Conservation (phyloP, 768 basidiomycete species). For the Collybia sordida region DNA sequence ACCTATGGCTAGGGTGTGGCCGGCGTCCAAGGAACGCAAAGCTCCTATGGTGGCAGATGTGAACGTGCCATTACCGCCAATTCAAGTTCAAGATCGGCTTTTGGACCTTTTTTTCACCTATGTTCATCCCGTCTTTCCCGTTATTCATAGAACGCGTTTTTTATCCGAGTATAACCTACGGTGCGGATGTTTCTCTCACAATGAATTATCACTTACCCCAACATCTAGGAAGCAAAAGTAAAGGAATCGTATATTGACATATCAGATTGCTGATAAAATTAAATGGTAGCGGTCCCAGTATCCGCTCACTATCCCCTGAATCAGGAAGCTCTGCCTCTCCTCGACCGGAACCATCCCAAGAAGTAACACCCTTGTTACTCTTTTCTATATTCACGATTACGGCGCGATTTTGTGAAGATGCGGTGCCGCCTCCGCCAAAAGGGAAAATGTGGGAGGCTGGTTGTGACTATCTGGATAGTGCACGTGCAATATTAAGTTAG, state of each 20-base stretch:
- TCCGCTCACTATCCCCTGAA: slow-evolving; percentile 25
- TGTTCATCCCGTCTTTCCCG: slow-evolving; percentile 81
- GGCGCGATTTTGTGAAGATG: slow-evolving; percentile 64
- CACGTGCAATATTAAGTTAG: slow-evolving; percentile 64
- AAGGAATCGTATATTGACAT: not conserved
- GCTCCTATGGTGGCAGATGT: slow-evolving; percentile 43
- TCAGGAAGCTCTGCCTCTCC: slow-evolving; percentile 28
- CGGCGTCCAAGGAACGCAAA: slow-evolving; percentile 47
- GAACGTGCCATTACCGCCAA: slow-evolving; percentile 56
- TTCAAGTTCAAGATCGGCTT: slow-evolving; percentile 63
- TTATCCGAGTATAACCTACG: slow-evolving; percentile 58
- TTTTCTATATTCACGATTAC: slow-evolving; percentile 82
- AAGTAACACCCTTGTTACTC: slow-evolving; percentile 66
- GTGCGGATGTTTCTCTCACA: slow-evolving; percentile 26
- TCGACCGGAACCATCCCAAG: slow-evolving; percentile 58
- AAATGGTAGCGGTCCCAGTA: slow-evolving; percentile 1
- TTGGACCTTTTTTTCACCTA: slow-evolving; percentile 79
- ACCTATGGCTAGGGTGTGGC: slow-evolving; percentile 78
- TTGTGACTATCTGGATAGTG: slow-evolving; percentile 59
- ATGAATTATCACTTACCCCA: not conserved
- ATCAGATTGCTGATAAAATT: not conserved
- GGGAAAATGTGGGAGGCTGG: slow-evolving; percentile 75
- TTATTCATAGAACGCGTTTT: slow-evolving; percentile 74
- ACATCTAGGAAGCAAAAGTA: slow-evolving; percentile 17
- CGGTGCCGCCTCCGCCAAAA: slow-evolving; percentile 40